Conservation (phyloP, 108 stramenopile genomes). For the Cyclotella cryptica region DNA sequence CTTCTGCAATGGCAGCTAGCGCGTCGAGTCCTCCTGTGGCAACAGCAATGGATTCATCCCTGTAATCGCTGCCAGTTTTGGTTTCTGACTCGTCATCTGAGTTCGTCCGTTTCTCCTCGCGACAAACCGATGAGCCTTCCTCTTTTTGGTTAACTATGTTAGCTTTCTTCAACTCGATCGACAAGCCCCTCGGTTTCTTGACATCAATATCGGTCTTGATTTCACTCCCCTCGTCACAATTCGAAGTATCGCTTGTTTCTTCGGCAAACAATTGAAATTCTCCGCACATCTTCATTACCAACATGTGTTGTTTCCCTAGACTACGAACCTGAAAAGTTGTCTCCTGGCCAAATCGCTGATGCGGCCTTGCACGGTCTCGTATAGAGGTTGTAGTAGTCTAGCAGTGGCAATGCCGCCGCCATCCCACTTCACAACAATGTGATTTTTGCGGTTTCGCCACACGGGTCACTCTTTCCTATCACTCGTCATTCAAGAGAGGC, state of each 20-base stretch:
- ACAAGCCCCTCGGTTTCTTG: background rate
- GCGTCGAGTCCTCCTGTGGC: background rate
- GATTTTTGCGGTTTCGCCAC: no score
- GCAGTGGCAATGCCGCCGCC: no score
- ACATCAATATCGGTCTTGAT: background rate
- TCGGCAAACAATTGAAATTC: background rate
- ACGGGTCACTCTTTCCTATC: no score
- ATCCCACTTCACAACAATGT: no score
- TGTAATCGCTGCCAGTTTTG: background rate
- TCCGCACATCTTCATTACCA: constrained; percentile 11
- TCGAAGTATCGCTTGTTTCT: background rate
- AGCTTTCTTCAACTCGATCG: no score
- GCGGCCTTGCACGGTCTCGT: no score
- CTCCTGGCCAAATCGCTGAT: no score
- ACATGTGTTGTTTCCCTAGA: no score
- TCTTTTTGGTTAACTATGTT: background rate
- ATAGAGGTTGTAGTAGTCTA: no score
- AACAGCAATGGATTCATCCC: constrained; percentile 1
- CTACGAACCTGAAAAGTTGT: no score
- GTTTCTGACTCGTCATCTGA: constrained; percentile 2
- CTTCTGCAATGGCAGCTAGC: background rate
- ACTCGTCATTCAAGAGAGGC: no score
- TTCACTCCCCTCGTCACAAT: background rate
- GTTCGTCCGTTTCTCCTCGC: constrained; percentile 9
- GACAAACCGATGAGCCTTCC: background rate